phyloP scores from a whole-genome alignment of 495 filamentous ascomycete genomes.

The Penicillium ucsense region DNA sequence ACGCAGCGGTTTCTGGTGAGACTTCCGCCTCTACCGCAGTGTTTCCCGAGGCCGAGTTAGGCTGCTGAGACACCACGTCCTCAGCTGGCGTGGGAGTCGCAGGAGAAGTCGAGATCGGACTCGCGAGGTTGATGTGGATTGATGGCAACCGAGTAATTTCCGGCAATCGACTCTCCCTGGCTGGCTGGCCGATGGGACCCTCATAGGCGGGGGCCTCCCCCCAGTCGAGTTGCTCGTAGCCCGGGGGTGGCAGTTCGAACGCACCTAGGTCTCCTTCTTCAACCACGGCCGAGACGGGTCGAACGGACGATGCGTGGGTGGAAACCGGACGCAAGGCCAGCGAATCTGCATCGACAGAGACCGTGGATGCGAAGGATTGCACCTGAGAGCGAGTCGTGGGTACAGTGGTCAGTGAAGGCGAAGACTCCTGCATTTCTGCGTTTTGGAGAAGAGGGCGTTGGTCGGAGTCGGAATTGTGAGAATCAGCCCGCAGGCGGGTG shows the following conservation, averaged over 20 bases:
- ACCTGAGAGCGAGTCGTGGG: constrained; percentile 22
- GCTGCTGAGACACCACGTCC: background rate
- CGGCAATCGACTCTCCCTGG: constrained; percentile 10
- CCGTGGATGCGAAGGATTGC: constrained; percentile 27
- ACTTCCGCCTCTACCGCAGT: too few species aligned
- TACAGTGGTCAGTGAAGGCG: constrained; percentile 14
- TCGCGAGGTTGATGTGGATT: constrained; percentile 33
- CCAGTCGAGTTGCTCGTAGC: constrained; percentile 40
- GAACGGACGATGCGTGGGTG: constrained; percentile 12
- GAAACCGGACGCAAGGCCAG: constrained; percentile 15
- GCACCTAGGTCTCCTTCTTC: constrained; percentile 31
- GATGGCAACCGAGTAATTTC: constrained; percentile 23
- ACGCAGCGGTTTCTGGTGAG: too few species aligned
- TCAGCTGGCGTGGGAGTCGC: constrained; percentile 15
- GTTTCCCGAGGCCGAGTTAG: too few species aligned
- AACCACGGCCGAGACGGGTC: constrained; percentile 6
- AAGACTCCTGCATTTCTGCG: constrained; percentile 39
- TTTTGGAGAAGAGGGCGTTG: constrained; percentile 62
- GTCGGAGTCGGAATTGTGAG: constrained; percentile 56
- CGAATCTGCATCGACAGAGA: constrained; percentile 23
- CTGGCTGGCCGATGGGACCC: constrained; percentile 18
- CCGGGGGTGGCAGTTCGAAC: constrained; percentile 28
- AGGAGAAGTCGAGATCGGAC: constrained; percentile 23
- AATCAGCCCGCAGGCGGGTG: constrained; percentile 72
- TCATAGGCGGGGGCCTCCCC: constrained; percentile 40